A percentile compares a stretch with the other conserved stretches of the same genome.
Conservation (phyloP, 164 flowering plant species). For the Litsea cubeba region DNA sequence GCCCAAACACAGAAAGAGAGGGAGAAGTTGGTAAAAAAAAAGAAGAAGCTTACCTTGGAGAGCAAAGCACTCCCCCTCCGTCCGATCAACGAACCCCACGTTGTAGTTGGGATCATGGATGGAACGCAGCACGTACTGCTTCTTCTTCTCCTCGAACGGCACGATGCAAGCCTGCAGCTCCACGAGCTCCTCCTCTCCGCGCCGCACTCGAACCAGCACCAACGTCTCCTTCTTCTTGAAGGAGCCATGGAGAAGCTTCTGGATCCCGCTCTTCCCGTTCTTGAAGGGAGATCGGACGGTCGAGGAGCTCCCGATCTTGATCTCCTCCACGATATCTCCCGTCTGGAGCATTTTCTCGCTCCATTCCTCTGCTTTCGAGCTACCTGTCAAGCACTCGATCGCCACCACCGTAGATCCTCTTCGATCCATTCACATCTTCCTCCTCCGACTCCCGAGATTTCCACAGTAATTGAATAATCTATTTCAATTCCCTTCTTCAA, state of each 20-base stretch:
- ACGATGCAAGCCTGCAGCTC: conserved; percentile 88
- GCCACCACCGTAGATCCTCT: conserved; percentile 42
- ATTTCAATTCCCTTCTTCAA: too few species aligned
- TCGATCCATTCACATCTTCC: conserved; percentile 43
- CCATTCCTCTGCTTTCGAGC: conserved; percentile 92
- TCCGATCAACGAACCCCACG: conserved; percentile 75
- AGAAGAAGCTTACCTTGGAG: conserved; percentile 53
- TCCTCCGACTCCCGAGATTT: not conserved
- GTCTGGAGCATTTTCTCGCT: conserved; percentile 79
- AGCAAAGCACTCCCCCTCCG: conserved; percentile 69
- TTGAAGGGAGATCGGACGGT: conserved; percentile 51
- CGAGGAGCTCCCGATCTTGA: conserved; percentile 44
- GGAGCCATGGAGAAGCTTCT: conserved; percentile 61
- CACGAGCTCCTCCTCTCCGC: conserved; percentile 57
- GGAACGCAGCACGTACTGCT: conserved; percentile 67
- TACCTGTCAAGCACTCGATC: conserved; percentile 78
- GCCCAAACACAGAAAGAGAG: not conserved
- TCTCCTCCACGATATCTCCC: conserved; percentile 86
- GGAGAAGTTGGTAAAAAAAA: not conserved
- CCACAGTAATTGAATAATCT: too few species aligned
- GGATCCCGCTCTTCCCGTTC: conserved; percentile 66
- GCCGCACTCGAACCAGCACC: conserved; percentile 65
- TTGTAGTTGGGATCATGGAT: conserved; percentile 85
- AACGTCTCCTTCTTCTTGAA: conserved; percentile 67
- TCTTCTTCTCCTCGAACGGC: conserved; percentile 63